phyloP scores from a whole-genome alignment of 1,284 basidiomycete species.

The Trichosporon sp. region DNA sequence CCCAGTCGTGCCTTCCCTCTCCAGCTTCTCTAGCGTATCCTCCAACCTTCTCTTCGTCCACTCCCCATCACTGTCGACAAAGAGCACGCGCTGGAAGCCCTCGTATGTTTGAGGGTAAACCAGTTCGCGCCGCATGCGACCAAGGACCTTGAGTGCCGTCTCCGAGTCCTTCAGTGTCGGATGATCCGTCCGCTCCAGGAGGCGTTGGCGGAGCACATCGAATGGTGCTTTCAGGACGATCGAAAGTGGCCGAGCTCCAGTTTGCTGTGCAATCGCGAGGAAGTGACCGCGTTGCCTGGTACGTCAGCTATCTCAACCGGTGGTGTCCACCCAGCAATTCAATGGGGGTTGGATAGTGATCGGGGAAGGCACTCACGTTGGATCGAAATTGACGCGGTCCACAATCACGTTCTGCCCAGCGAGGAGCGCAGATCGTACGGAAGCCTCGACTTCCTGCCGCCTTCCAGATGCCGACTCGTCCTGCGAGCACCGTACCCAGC shows the following conservation, averaged over 20 bases:
- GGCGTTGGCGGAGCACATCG: slow-evolving; percentile 40
- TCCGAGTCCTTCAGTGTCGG: slow-evolving; percentile 50
- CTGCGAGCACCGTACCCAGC: slow-evolving; percentile 54
- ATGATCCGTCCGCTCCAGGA: slow-evolving; percentile 41
- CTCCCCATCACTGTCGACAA: slow-evolving; percentile 11
- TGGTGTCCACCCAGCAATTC: too few species aligned
- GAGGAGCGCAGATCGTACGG: slow-evolving; percentile 39
- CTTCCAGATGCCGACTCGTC: slow-evolving; percentile 49
- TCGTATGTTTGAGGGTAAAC: slow-evolving; percentile 35
- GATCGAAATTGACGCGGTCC: slow-evolving; percentile 54
- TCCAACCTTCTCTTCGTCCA: not conserved
- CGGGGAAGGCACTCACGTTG: slow-evolving; percentile 38
- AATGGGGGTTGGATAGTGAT: not conserved
- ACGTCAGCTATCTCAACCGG: slow-evolving; percentile 20
- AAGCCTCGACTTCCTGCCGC: slow-evolving; percentile 50
- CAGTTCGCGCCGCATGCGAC: slow-evolving; percentile 43
- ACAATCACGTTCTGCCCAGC: slow-evolving; percentile 51
- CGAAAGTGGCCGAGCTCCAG: slow-evolving; percentile 31
- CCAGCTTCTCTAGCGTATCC: slow-evolving; percentile 1
- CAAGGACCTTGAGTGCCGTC: slow-evolving; percentile 46
- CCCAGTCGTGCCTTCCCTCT: not conserved
- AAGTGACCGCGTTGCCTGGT: slow-evolving; percentile 55
- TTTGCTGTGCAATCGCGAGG: slow-evolving; percentile 38
- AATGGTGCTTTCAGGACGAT: slow-evolving; percentile 37
- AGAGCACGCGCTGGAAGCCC: slow-evolving; percentile 30